Evolutionary conservation across 2,329 filamentous ascomycete species (phyloP), one percentile per base, ranked within the genome.

Genomic region (Scolecobasidium constrictum): DNA sequence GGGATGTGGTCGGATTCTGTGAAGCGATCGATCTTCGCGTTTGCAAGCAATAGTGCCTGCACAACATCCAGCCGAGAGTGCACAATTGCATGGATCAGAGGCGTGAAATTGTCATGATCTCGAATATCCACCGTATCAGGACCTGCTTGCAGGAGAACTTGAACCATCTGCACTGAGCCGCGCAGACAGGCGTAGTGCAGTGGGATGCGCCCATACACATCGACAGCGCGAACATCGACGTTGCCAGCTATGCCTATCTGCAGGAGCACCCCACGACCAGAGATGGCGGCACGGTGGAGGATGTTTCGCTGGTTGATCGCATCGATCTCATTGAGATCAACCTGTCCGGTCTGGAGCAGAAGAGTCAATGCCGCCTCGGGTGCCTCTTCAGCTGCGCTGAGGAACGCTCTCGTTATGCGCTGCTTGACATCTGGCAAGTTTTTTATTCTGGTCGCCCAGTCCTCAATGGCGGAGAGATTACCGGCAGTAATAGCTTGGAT

Each of bases 291-390:
- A 63, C 96, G 92, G 54, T 98, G 92, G 37, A 98, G 71, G 56
- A 88, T 94, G 55, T 95, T 98, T 33, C 92, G 77, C 65, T 95
- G 90, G 54, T 96, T 98, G 60, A 98, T 96, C 54, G 95, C 88
- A 58, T 98, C 92, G 53, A 94, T 86, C 1, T 87, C 92, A 54
- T 86, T 80, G n/a, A 95, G 73, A 59, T 96, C 83, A 23, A 98
- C 85, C 18, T 92, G 66, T 1, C 78, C 77, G 2, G 88, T 94
- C 38, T 84, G 78, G 19, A 95, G 68, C 19, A 98, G 73, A 4
- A 86, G 68, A 46, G 78, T 75, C 16, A 96, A 68, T 6, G 88
- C 81, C 20, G 83, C 76, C 49, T 82, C 74, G 1, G 87, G 81
- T 3, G 83, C 90, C 53, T 94, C 86, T 50, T 86, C 83, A 51